Base-by-base conservation (phyloP, 257 asterid genomes). In the Nicotiana otophora region DNA sequence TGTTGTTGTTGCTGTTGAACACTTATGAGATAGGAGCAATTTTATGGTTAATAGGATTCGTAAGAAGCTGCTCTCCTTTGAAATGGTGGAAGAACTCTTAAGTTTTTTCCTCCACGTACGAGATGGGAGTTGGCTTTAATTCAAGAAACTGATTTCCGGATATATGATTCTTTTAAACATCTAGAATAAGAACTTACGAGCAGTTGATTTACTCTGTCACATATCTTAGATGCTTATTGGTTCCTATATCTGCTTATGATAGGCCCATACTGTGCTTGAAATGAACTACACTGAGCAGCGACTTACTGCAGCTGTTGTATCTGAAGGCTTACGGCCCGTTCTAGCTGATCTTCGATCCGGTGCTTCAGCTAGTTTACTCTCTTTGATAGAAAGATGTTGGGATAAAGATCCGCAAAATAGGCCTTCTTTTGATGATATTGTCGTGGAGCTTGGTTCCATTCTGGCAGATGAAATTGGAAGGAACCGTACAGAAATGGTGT, bases 261-360 rank as follows among this genome's bases (percentile, higher is more conserved):
- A 96, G 98, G 99, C 99, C 63, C 99, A 96, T 84, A 96, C 99
- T 34, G 98, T 94, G 72, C 87, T 96, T 90, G 98, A 96, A 89
- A 96, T 96, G 99, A 96, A 90, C 87, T 96, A 96, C 88, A 94
- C 95, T 0, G 97, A 93, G 86, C 99, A 96, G 83, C 89, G 90
- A 89, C 97, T 96, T 55, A 94, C 98, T 81, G 91, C 95, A 83
- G 97, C 97, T 81, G 92, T 96, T 74, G 98, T 90, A 17, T 92
- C 98, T 80, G 92, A 92, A 86, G 93, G 93, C 84, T 77, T 96
- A 57, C 93, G 99, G 61, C 99, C 99, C 5, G 88, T 72, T 86
- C 98, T 96, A 83, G 97, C 94, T 83, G 91, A 86, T 84, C 85
- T 86, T 30, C 90, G 83, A 81, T 88, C 87, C 23, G 88, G 91